Base-by-base conservation (phyloP, 2,329 filamentous ascomycete genomes). In the Aureobasidium mangrovei region DNA sequence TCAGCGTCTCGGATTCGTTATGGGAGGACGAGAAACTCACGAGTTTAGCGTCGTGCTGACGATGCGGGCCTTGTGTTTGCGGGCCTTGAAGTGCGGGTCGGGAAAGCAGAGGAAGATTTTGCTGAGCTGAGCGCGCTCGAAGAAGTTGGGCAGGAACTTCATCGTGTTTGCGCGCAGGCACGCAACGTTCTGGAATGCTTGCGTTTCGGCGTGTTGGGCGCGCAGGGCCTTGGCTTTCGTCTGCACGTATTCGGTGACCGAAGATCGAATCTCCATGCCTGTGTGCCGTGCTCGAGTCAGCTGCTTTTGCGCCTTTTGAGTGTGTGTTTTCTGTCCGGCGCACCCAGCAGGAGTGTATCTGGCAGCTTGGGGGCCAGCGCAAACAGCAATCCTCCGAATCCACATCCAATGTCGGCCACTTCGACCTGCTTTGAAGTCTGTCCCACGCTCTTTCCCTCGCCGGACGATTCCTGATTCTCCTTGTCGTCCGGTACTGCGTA, bases 61-160 rank as follows among this genome's bases (percentile, higher is more conserved):
- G 63, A 98, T 98, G 38, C 93, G 79, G 38, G 91, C 91, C 72
- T 98, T 98, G 75, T 97, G 93, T 71, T 98, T 98, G 59, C 91
- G 81, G 9, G 88, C 83, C 72, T 98, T 98, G 77, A 98, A 98
- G 71, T 98, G 93, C 56, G 93, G 93, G 65, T 98, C 93, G 0
- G 93, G 93, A 67, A 98, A 98, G 75, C 93, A 98, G 63, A 98
- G 87, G 70, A 98, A 98, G 66, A 97, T 88, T 67, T 94, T 94
- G 59, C 79, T 81, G 10, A 98, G 81, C 67, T 96, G 91, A 10
- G 73, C 77, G 64, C 84, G 86, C 53, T 72, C 75, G 76, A 98
- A 97, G 77, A 96, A 95, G 67, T 98, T 97, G 58, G 94, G 91
- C n/a, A 98, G 76, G 70, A 97, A 98, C 69, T 98, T 98, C 93